A percentile compares a stretch with the other conserved stretches of the same genome.
Evolutionary conservation across 768 basidiomycete genomes (phyloP).

Genomic region (Mycena metata): DNA sequence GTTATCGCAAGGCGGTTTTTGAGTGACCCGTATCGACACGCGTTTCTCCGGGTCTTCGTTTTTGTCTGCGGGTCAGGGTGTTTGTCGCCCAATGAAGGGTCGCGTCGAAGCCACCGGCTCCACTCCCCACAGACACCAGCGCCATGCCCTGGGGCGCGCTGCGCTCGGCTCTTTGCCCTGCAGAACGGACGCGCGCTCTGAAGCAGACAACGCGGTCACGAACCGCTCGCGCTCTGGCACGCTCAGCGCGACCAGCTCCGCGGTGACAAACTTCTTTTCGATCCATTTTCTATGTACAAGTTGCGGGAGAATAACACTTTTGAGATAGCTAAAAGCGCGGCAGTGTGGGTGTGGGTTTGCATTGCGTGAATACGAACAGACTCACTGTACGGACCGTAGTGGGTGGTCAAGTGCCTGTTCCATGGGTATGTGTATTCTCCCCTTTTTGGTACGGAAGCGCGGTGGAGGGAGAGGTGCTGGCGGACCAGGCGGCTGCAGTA

Average conservation of each 20-base stretch:
- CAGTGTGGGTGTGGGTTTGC: background rate
- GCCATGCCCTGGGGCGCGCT: background rate
- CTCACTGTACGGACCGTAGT: slow-evolving; percentile 18
- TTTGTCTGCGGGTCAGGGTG: background rate
- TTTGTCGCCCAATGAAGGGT: background rate
- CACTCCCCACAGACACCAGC: slow-evolving; percentile 16
- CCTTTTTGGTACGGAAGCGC: background rate
- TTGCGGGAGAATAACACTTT: slow-evolving; percentile 35
- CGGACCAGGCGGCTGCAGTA: slow-evolving; percentile 6
- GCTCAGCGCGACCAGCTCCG: slow-evolving; percentile 1
- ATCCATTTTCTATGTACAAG: slow-evolving; percentile 13
- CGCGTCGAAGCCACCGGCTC: background rate
- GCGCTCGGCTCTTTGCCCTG: too few relatives aligned
- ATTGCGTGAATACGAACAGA: background rate
- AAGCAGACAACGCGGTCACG: background rate
- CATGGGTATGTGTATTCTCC: slow-evolving; percentile 3
- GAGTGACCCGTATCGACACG: background rate
- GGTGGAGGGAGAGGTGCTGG: background rate
- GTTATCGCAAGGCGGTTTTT: background rate
- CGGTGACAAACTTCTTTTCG: background rate
- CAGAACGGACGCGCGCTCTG: too few relatives aligned
- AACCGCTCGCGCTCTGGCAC: slow-evolving; percentile 1
- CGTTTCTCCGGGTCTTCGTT: too few relatives aligned
- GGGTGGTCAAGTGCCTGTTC: slow-evolving; percentile 13
- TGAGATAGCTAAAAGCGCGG: slow-evolving; percentile 34